Base-by-base conservation (phyloP, 2,329 filamentous ascomycete species). In the Didymella keratinophila region DNA sequence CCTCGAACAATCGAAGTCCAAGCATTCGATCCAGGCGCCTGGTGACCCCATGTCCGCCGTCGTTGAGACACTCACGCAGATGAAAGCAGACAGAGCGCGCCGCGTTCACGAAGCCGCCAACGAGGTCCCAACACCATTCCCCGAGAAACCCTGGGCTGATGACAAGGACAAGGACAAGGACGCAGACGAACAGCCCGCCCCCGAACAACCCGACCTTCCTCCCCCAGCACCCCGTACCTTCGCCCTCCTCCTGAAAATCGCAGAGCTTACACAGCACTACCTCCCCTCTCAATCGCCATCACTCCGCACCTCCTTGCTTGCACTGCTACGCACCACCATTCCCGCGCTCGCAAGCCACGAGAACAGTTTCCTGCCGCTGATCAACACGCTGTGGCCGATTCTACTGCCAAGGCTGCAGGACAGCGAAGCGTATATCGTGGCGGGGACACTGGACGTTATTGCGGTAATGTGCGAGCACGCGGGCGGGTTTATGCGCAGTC, bases 371-470 rank as follows among this genome's bases (percentile, higher is more conserved):
- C 79, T 99, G 1, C 95, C 95, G 0, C 83, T 98, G 0, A 87
- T 98, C 66, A 95, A 98, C 76, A 89, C 90, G 3, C 81, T 98
- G 8, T 99, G 94, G 94, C 93, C 93, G 0, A 89, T 96, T 7
- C 80, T 97, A 5, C 79, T 89, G 1, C 81, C 83, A n/a, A 83
- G 88, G 23, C 80, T 92, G 6, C 85, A 87, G 64, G 90, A 92
- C 63, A 64, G 78, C 4, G 88, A 92, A 73, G 79, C 86, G 0
- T 90, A 87, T 70, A 85, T 97, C 10, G 84, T 85, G 2, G 84
- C 89, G 9, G 86, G 88, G 16, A 88, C 92, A 6, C 87, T 92
- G 58, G 82, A 87, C 14, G 85, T 91, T 0, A 80, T 98, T 3
- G 81, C 81, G 2, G 80, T 84, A 11, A 83, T 97, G 56, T 96